These are phyloP conservation scores for Starmerella gropengiesseri DNA, from an alignment of 805 yeast genomes.

Conservation along the genomic window DNA sequence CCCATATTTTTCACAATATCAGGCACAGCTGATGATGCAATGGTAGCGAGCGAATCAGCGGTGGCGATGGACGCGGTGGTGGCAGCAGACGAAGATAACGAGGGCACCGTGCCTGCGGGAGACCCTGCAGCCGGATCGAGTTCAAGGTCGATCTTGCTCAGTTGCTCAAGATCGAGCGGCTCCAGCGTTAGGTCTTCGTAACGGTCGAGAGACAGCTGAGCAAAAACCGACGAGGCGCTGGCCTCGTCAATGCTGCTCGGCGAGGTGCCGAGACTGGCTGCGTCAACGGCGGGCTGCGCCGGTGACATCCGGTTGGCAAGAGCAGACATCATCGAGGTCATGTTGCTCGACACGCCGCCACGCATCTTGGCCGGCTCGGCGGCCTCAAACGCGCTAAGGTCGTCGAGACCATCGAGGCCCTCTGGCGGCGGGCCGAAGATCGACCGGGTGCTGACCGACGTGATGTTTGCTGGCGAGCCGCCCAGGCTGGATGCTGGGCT, in stretches of 20 bases:
- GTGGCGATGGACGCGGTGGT: neutral
- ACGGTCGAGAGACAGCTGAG: neutral
- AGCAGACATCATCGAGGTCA: slow-evolving; percentile 5
- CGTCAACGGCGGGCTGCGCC: no score
- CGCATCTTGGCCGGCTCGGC: neutral
- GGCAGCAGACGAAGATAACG: neutral
- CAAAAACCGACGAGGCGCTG: neutral
- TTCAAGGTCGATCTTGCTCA: neutral
- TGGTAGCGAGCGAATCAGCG: neutral
- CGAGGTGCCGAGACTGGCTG: no score
- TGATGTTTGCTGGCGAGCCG: neutral
- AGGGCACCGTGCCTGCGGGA: neutral
- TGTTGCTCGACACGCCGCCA: neutral
- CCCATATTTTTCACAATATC: neutral
- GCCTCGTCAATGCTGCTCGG: neutral
- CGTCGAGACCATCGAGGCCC: neutral
- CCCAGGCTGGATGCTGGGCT: neutral
- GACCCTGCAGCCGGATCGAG: neutral
- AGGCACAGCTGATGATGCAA: neutral
- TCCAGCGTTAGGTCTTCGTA: neutral
- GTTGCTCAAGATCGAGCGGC: neutral
- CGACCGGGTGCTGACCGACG: slow-evolving; percentile 13
- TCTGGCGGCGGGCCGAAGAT: slow-evolving; percentile 9
- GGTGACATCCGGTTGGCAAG: slow-evolving; percentile 1
- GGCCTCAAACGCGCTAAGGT: neutral